Conservation (phyloP, 140 eudicot species). For the Ambrosia hybrid region DNA sequence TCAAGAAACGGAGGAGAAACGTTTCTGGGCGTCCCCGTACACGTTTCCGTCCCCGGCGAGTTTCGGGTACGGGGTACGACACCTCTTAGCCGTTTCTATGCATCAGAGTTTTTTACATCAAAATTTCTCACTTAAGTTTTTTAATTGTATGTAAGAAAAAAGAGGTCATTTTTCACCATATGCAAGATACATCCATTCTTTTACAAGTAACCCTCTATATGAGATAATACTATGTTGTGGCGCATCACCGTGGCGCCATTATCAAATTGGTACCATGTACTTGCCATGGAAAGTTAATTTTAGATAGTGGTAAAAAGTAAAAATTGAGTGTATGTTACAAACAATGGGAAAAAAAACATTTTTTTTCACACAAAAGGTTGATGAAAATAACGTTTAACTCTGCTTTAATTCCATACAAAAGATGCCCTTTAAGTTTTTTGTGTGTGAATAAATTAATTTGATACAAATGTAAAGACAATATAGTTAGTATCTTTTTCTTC, state of each 20-base stretch:
- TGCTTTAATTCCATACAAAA: neutral
- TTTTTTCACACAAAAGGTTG: neutral
- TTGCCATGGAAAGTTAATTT: neutral
- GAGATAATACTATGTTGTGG: too few species aligned
- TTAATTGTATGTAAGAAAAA: neutral
- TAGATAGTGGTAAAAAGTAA: neutral
- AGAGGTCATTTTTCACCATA: neutral
- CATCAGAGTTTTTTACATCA: neutral
- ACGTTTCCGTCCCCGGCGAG: too few species aligned
- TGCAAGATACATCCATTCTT: neutral
- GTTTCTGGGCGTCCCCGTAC: too few species aligned
- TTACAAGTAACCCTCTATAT: conserved; percentile 1
- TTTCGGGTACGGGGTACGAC: too few species aligned
- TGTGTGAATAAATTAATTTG: too few species aligned
- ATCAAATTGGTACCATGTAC: neutral
- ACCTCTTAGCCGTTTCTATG: too few species aligned
- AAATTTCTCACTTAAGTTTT: neutral
- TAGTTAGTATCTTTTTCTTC: neutral
- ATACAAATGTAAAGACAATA: neutral
- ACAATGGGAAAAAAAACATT: neutral
- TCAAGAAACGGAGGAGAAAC: too few species aligned
- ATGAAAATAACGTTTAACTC: neutral
- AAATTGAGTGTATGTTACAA: neutral
- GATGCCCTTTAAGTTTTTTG: neutral
- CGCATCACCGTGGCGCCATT: neutral